A percentile compares a stretch with the other conserved stretches of the same genome.
Evolutionary conservation across 106 monocot genomes (phyloP).

Genomic region (Alisma plantagoaquatica): DNA sequence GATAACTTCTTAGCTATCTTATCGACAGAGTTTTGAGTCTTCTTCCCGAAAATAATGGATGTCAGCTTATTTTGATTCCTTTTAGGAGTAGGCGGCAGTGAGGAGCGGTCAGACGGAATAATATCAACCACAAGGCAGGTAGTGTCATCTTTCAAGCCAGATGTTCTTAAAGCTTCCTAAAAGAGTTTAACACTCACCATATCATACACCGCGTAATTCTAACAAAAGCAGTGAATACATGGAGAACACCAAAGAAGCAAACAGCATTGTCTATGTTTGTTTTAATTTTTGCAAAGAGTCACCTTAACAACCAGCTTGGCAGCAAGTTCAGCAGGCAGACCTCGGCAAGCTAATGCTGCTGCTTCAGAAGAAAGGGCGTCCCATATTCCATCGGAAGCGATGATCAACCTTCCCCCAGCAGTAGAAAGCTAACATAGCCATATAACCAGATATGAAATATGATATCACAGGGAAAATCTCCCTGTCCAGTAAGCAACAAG

Average conservation of each 20-base stretch:
- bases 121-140: conserved; percentile 95
- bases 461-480: no score
- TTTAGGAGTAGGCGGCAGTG: conserved; percentile 29
- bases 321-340: conserved; percentile 77
- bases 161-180: conserved; percentile 84
- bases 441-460: no score
- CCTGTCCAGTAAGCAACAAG: no score
- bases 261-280: no score
- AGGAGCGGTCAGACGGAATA: conserved; percentile 42
- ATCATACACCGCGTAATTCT: no score
- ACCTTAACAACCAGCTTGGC: conserved; percentile 98
- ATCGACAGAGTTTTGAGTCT: conserved; percentile 25
- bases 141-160: conserved; percentile 96
- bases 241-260: no score
- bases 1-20: conserved; percentile 36
- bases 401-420: conserved; percentile 77
- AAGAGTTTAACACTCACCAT: no score
- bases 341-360: conserved; percentile 78
- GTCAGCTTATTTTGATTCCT: conserved; percentile 63
- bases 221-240: no score
- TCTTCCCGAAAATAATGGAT: conserved; percentile 55
- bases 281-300: no score
- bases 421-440: conserved; percentile 69
- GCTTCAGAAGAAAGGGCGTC: conserved; percentile 74
- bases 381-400: conserved; percentile 99